Evolutionary conservation across 2,329 filamentous ascomycete species (phyloP).

Genomic region (Neopestalotiopsis sp.): DNA sequence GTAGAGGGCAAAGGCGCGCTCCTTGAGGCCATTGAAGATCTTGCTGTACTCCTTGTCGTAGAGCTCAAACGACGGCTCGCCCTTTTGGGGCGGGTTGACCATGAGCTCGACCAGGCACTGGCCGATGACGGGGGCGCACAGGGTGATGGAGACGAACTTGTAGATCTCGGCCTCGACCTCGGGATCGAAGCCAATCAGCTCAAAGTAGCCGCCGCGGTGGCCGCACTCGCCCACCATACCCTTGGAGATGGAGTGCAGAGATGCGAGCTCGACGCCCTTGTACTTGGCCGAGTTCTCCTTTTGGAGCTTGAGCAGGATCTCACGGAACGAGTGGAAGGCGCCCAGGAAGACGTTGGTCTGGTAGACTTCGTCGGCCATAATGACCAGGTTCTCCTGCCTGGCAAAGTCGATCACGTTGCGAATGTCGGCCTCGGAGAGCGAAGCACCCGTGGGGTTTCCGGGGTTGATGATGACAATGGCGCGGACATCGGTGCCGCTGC

Average conservation of each 20-base stretch:
- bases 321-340: conserved; percentile 95
- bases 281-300: conserved; percentile 76
- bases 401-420: conserved; percentile 87
- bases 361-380: conserved; percentile 97
- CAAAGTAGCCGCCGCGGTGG: conserved; percentile 96
- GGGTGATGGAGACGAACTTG: conserved; percentile 97
- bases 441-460: conserved; percentile 94
- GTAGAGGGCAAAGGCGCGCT: conserved; percentile 85
- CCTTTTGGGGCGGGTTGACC: conserved; percentile 90
- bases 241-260: conserved; percentile 93
- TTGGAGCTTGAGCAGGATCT: conserved; percentile 81
- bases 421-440: conserved; percentile 79
- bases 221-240: conserved; percentile 99
- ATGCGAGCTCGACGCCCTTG: conserved; percentile 86
- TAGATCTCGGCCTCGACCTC: conserved; percentile 93
- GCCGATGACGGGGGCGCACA: conserved; percentile 93
- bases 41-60: conserved; percentile 85
- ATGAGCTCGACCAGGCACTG: conserved; percentile 97
- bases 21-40: conserved; percentile 79
- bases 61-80: conserved; percentile 82
- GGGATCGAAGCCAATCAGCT: conserved; percentile 87
- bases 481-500: conserved; percentile 83
- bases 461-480: conserved; percentile 98
- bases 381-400: conserved; percentile 81
- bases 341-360: conserved; percentile 98